These are phyloP conservation scores for Pulicaria dysenterica DNA, from an alignment of 129 eudicot genomes.

Conservation along the genomic window DNA sequence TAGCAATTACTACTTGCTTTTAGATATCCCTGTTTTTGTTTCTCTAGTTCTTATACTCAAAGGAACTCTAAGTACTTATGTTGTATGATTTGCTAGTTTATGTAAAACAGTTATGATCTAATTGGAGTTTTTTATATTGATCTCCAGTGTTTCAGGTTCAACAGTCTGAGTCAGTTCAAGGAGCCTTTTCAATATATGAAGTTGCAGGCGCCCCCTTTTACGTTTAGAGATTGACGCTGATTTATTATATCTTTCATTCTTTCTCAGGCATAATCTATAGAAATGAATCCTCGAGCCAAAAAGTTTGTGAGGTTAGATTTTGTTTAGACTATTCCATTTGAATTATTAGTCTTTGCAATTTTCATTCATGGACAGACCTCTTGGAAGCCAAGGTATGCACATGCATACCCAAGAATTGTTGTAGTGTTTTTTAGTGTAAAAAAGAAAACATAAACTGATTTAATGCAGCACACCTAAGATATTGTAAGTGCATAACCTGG, in stretches of 20 bases:
- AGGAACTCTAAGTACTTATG: not conserved
- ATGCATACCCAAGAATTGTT: not conserved
- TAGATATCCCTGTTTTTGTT: not conserved
- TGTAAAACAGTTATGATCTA: constrained; percentile 10
- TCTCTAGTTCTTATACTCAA: not conserved
- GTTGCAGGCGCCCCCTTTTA: constrained; percentile 21
- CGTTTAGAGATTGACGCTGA: constrained; percentile 29
- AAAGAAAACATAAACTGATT: no score
- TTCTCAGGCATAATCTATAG: constrained; percentile 19
- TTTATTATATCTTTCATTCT: not conserved
- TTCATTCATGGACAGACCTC: not conserved
- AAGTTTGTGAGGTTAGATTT: constrained; percentile 79
- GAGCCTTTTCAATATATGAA: constrained; percentile 19
- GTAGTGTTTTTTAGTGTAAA: no score
- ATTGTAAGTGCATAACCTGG: no score
- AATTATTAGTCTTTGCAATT: not conserved
- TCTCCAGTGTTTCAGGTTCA: constrained; percentile 25
- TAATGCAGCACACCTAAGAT: no score
- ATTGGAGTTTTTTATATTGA: not conserved
- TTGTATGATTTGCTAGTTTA: not conserved
- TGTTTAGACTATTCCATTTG: constrained; percentile 14
- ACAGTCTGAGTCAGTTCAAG: constrained; percentile 27
- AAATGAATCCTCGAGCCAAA: constrained; percentile 56
- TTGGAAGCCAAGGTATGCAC: not conserved
- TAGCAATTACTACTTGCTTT: not conserved